Percentiles rank a stretch among this genome's conserved stretches.
Evolutionary conservation across 2,329 filamentous ascomycete genomes (phyloP).

Genomic region (Daldinia sp.): DNA sequence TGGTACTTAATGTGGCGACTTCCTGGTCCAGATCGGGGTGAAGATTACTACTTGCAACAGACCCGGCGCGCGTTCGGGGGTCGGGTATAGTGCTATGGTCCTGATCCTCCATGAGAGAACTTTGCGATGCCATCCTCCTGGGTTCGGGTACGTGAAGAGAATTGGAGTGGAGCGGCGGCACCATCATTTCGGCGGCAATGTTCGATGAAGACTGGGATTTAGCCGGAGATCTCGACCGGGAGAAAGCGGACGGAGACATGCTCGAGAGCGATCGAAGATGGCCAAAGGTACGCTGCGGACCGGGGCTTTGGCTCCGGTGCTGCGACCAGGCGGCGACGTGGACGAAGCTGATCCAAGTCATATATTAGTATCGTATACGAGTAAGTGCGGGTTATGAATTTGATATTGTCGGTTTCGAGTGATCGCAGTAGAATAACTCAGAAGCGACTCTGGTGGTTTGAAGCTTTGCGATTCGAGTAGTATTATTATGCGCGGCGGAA

Average conservation of each 20-base stretch:
- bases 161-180: constrained; percentile 45
- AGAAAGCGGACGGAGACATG: constrained; percentile 59
- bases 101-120: constrained; percentile 64
- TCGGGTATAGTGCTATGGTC: constrained; percentile 78
- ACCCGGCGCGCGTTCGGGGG: constrained; percentile 67
- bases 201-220: constrained; percentile 50
- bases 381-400: background rate
- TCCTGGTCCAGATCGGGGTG: constrained; percentile 74
- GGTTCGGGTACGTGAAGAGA: constrained; percentile 52
- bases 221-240: constrained; percentile 55
- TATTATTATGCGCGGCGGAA: background rate
- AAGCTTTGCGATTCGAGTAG: constrained; percentile 8
- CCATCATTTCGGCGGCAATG: constrained; percentile 47
- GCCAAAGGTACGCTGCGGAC: constrained; percentile 56
- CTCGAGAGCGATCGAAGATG: constrained; percentile 67
- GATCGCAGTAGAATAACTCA: background rate
- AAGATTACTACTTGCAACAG: constrained; percentile 58
- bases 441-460: constrained; percentile 6
- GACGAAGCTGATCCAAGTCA: constrained; percentile 60
- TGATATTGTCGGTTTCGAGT: background rate
- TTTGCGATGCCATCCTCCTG: constrained; percentile 53
- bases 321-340: constrained; percentile 66
- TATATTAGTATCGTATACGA: constrained; percentile 41
- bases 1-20: constrained; percentile 90
- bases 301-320: constrained; percentile 54